A percentile compares a stretch with the other conserved stretches of the same genome.
These are phyloP conservation scores for Fistulinella cinereoalba DNA, from an alignment of 1,284 basidiomycete species.

Conservation along the genomic window DNA sequence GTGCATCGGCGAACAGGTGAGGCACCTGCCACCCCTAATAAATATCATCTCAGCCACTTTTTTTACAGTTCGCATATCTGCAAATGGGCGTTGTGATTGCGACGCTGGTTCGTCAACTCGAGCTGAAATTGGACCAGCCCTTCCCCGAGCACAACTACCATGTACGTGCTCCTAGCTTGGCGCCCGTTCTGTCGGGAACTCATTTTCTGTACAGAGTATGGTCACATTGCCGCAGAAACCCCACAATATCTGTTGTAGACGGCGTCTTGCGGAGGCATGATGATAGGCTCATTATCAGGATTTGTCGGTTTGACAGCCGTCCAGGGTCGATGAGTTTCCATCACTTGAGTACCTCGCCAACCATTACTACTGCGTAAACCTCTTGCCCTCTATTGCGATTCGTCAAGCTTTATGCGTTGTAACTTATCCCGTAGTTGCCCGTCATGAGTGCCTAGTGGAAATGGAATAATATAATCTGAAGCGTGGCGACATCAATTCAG, in stretches of 20 bases:
- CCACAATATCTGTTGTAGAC: conserved; percentile 46
- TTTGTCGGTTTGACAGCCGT: neutral
- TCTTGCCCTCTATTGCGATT: too few relatives aligned
- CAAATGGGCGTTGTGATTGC: conserved; percentile 87
- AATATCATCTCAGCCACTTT: neutral
- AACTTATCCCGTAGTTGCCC: too few relatives aligned
- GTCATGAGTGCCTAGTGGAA: too few relatives aligned
- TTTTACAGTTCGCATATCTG: conserved; percentile 83
- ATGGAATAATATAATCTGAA: too few relatives aligned
- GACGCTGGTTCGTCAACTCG: conserved; percentile 76
- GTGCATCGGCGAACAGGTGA: conserved; percentile 71
- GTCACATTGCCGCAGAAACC: conserved; percentile 63
- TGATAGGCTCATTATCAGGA: neutral
- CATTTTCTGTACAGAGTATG: conserved; percentile 52
- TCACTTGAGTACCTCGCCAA: too few relatives aligned
- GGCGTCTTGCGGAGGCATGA: conserved; percentile 36
- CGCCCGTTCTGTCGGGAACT: neutral
- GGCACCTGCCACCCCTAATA: neutral
- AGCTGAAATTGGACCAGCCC: conserved; percentile 62
- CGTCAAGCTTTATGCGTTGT: too few relatives aligned
- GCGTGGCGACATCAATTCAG: too few relatives aligned
- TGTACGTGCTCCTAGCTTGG: conserved; percentile 49
- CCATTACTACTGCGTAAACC: too few relatives aligned
- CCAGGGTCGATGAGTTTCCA: too few relatives aligned
- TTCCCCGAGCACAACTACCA: conserved; percentile 90